These are phyloP conservation scores for Marasmius fiardii DNA, from an alignment of 1,284 basidiomycete genomes.

Conservation along the genomic window DNA sequence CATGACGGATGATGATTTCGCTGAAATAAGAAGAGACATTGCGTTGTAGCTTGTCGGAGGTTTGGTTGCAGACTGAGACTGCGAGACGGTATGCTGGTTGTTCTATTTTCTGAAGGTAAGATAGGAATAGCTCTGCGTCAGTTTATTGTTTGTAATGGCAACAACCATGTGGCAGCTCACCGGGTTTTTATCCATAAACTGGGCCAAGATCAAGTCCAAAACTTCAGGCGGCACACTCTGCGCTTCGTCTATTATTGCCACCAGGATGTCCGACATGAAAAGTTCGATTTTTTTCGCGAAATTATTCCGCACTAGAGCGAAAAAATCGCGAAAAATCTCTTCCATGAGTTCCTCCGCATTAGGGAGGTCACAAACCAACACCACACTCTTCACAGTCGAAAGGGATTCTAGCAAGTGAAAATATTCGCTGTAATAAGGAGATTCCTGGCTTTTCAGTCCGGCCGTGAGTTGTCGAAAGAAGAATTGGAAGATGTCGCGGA, in stretches of 20 bases:
- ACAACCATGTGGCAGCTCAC: conserved; percentile 36
- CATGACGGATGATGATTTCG: conserved; percentile 73
- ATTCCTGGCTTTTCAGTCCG: conserved; percentile 70
- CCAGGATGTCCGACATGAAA: conserved; percentile 85
- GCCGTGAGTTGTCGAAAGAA: conserved; percentile 81
- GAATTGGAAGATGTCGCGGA: conserved; percentile 94
- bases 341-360: conserved; percentile 83
- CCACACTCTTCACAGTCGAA: conserved; percentile 92
- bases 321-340: conserved; percentile 83
- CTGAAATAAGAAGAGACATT: conserved; percentile 91
- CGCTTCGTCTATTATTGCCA: conserved; percentile 87
- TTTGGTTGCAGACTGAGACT: conserved; percentile 82
- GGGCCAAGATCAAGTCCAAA: conserved; percentile 79
- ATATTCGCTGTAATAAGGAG: conserved; percentile 85
- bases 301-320: conserved; percentile 76
- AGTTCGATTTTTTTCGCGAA: conserved; percentile 89
- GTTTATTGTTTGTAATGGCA: neutral
- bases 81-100: conserved; percentile 84
- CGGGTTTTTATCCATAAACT: conserved; percentile 78
- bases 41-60: conserved; percentile 85
- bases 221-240: conserved; percentile 73
- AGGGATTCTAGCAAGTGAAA: conserved; percentile 91
- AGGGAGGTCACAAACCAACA: conserved; percentile 89
- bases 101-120: conserved; percentile 52
- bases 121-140: no score